Percentiles rank a stretch among this genome's conserved stretches.
Evolutionary conservation across 2,329 filamentous ascomycete species (phyloP).

Genomic region (Aureobasidium namibiae): DNA sequence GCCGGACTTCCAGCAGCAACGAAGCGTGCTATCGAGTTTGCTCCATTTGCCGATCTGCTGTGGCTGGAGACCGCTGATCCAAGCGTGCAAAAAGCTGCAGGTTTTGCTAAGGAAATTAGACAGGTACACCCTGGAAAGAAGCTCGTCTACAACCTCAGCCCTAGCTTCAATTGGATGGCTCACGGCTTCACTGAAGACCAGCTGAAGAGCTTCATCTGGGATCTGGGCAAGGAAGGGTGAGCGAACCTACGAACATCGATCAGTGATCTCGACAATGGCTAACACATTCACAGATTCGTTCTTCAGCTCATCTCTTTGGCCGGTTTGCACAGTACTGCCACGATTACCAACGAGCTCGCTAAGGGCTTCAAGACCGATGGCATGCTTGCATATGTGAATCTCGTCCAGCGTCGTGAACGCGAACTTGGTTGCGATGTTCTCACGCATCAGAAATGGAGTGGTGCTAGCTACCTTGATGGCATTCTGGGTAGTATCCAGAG

Average conservation of each 20-base stretch:
- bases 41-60: conserved; percentile 84
- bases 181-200: conserved; percentile 81
- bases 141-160: conserved; percentile 91
- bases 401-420: conserved; percentile 85
- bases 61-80: conserved; percentile 97
- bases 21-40: conserved; percentile 87
- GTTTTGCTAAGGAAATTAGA: conserved; percentile 71
- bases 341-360: conserved; percentile 65
- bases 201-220: conserved; percentile 90
- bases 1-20: conserved; percentile 79
- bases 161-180: conserved; percentile 97
- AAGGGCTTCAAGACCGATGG: conserved; percentile 78
- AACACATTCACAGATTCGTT: background rate
- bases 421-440: conserved; percentile 85
- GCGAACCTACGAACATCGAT: conserved; percentile 27
- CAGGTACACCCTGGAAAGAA: conserved; percentile 66
- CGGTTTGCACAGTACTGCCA: conserved; percentile 56
- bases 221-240: conserved; percentile 80
- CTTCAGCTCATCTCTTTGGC: conserved; percentile 58
- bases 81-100: conserved; percentile 64
- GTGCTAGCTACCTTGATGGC: conserved; percentile 71
- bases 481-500: conserved; percentile 86
- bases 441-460: conserved; percentile 86
- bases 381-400: conserved; percentile 95
- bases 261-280: background rate